These are phyloP conservation scores for Hymenochaete sp. DNA, from an alignment of 1,284 basidiomycete species.

Conservation along the genomic window DNA sequence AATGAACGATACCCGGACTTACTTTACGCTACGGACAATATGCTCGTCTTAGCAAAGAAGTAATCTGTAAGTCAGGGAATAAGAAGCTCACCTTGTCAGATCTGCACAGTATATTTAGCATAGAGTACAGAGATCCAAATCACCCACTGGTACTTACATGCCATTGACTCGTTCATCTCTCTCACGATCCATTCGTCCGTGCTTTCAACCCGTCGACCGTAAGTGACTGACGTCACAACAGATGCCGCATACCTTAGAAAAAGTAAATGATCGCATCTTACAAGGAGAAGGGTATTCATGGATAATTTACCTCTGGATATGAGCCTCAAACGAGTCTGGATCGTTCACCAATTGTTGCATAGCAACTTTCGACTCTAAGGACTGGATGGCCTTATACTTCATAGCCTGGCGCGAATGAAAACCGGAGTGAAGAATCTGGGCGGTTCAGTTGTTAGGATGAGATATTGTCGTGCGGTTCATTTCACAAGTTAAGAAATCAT, in stretches of 20 bases:
- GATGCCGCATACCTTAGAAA: constrained; percentile 35
- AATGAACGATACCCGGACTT: constrained; percentile 5
- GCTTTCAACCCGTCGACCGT: constrained; percentile 38
- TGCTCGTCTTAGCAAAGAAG: too few species aligned
- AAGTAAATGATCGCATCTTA: neutral
- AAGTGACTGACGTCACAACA: constrained; percentile 38
- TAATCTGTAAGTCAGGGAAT: too few species aligned
- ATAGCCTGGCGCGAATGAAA: constrained; percentile 35
- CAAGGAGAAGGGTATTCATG: neutral
- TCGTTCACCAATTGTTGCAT: constrained; percentile 35
- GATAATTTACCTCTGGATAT: constrained; percentile 33
- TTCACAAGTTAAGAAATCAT: neutral
- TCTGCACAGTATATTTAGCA: constrained; percentile 21
- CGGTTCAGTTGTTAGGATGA: neutral
- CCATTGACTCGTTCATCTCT: constrained; percentile 36
- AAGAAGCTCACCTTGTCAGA: constrained; percentile 29
- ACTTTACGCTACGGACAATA: constrained; percentile 29
- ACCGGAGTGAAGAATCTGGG: constrained; percentile 37
- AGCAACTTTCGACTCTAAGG: constrained; percentile 39
- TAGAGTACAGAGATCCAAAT: neutral
- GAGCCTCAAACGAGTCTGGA: constrained; percentile 34
- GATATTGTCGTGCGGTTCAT: too few species aligned
- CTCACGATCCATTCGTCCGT: constrained; percentile 39
- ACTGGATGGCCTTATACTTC: constrained; percentile 40
- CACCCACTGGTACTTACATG: constrained; percentile 35